These are phyloP conservation scores for Amphirosellinia nigrospora DNA, from an alignment of 495 filamentous ascomycete genomes.

Conservation along the genomic window DNA sequence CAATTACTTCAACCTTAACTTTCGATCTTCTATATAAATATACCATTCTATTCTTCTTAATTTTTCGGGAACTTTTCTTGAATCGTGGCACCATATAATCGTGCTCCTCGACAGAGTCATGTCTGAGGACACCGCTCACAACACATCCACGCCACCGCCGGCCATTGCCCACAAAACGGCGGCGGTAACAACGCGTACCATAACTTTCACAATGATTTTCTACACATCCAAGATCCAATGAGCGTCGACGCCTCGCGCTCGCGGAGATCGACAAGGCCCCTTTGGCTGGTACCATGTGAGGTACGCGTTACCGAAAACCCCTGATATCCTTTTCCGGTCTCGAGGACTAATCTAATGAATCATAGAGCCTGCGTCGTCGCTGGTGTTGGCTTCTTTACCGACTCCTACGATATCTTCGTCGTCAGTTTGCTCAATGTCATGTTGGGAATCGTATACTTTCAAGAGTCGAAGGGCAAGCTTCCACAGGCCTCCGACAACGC, in stretches of 20 bases:
- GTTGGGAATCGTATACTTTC: conserved; percentile 78
- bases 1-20: not conserved
- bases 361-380: conserved; percentile 73
- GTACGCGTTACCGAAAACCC: conserved; percentile 27
- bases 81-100: not conserved
- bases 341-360: not conserved
- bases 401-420: conserved; percentile 79
- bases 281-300: conserved; percentile 77
- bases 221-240: conserved; percentile 74
- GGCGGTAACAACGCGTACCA: conserved; percentile 73
- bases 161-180: conserved; percentile 47
- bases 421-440: conserved; percentile 70
- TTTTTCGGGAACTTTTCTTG: not conserved
- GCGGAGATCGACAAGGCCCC: conserved; percentile 78
- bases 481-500: conserved; percentile 73
- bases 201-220: conserved; percentile 68
- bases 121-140: conserved; percentile 29
- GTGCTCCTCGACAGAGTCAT: conserved; percentile 19
- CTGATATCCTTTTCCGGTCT: not conserved
- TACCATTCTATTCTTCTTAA: not conserved
- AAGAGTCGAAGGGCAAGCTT: conserved; percentile 56
- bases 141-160: conserved; percentile 14
- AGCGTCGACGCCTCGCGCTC: conserved; percentile 75
- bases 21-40: not conserved
- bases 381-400: conserved; percentile 87